Percentiles rank a stretch among this genome's conserved stretches.
These are phyloP conservation scores for Ustilago xerochloae DNA, from an alignment of 1,284 basidiomycete species.

Conservation along the genomic window DNA sequence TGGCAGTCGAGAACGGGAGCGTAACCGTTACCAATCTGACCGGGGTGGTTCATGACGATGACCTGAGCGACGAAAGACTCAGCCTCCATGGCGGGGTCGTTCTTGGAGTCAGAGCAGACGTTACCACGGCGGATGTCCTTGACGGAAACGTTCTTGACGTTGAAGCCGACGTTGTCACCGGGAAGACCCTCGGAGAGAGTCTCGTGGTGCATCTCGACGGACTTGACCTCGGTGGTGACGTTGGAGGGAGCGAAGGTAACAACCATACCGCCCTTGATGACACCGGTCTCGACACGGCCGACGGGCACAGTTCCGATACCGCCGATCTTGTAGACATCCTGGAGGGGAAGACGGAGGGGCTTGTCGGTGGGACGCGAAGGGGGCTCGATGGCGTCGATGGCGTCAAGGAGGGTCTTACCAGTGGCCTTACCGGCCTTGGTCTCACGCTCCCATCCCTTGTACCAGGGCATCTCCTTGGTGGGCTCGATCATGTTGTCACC, in stretches of 20 bases:
- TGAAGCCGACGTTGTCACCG: constrained; percentile 99
- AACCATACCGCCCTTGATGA: constrained; percentile 98
- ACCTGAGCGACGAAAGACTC: constrained; percentile 99
- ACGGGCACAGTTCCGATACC: constrained; percentile 99
- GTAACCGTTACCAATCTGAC: constrained; percentile 98
- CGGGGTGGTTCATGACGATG: constrained; percentile 99
- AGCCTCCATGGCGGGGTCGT: constrained; percentile 99
- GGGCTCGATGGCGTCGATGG: constrained; percentile 99
- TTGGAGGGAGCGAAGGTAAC: constrained; percentile 96
- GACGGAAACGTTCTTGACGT: constrained; percentile 95
- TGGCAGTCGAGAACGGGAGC: constrained; percentile 99
- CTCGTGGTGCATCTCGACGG: constrained; percentile 99
- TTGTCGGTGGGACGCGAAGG: constrained; percentile 96
- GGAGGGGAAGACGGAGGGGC: constrained; percentile 99
- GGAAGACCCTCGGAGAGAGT: constrained; percentile 93
- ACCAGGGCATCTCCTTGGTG: constrained; percentile 90
- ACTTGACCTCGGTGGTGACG: constrained; percentile 99
- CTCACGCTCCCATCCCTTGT: constrained; percentile 83
- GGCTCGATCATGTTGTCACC: constrained; percentile 99
- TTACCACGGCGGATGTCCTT: constrained; percentile 99
- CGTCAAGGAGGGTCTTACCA: constrained; percentile 99
- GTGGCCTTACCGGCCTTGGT: constrained; percentile 90
- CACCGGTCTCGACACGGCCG: constrained; percentile 99
- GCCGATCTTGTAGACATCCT: constrained; percentile 99
- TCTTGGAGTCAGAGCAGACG: constrained; percentile 99